Conservation (phyloP, 306 rosid genomes). For the Lathyrus tuberosus region DNA sequence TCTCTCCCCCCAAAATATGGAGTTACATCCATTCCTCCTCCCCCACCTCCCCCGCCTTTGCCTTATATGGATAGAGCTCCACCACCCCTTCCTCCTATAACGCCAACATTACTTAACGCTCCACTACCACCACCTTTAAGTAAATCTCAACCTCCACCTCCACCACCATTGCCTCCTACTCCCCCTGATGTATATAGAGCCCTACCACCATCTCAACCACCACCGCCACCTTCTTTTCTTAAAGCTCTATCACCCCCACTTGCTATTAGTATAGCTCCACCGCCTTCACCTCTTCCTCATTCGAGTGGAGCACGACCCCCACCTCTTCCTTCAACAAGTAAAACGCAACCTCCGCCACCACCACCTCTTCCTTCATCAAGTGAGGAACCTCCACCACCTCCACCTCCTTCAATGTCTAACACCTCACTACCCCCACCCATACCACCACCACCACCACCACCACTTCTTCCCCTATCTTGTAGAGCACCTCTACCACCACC, state of each 20-base stretch:
- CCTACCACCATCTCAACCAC: slow-evolving; percentile 45
- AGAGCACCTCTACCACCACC: slow-evolving; percentile 40
- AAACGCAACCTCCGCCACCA: slow-evolving; percentile 23
- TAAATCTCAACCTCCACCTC: slow-evolving; percentile 26
- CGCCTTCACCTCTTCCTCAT: slow-evolving; percentile 35
- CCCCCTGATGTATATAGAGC: slow-evolving; percentile 33
- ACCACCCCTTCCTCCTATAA: slow-evolving; percentile 34
- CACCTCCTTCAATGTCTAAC: slow-evolving; percentile 33
- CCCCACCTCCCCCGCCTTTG: slow-evolving; percentile 28
- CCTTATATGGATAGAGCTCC: slow-evolving; percentile 30
- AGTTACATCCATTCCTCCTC: slow-evolving; percentile 15
- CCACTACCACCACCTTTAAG: slow-evolving; percentile 39
- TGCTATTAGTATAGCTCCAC: slow-evolving; percentile 7
- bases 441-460: slow-evolving; percentile 34
- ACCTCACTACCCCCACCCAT: slow-evolving; percentile 42
- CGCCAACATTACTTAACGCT: slow-evolving; percentile 29
- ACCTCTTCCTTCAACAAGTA: slow-evolving; percentile 37
- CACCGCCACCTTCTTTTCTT: slow-evolving; percentile 19
- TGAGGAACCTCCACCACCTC: slow-evolving; percentile 6
- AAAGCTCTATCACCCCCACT: slow-evolving; percentile 21
- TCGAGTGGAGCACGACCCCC: slow-evolving; percentile 35
- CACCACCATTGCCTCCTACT: slow-evolving; percentile 45
- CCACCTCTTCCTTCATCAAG: slow-evolving; percentile 43
- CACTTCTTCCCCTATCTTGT: slow-evolving; percentile 37
- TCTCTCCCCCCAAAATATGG: slow-evolving; percentile 26